These are phyloP conservation scores for Psidium friedrichsthalianum DNA, from an alignment of 345 rosid genomes.

Conservation along the genomic window DNA sequence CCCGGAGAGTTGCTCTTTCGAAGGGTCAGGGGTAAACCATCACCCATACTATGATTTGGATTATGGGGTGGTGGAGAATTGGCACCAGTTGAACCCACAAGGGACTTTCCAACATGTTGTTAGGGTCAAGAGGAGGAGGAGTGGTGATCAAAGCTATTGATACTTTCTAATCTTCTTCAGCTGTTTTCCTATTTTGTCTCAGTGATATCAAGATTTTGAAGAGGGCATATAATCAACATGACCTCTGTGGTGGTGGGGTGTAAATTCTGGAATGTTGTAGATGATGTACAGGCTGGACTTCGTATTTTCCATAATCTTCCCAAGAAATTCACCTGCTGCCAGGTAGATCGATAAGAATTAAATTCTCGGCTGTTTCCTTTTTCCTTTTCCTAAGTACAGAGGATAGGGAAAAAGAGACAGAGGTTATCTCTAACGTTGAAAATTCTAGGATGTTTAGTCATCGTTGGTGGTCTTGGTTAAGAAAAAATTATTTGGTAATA, in stretches of 20 bases:
- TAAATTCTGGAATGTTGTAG: background rate
- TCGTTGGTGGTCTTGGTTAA: background rate
- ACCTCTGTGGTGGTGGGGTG: background rate
- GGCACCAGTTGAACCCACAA: conserved; percentile 30
- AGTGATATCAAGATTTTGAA: background rate
- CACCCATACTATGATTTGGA: conserved; percentile 43
- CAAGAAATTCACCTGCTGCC: background rate
- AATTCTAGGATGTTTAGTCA: background rate
- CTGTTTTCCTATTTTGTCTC: background rate
- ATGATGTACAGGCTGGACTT: background rate
- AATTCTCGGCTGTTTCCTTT: background rate
- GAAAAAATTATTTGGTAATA: background rate
- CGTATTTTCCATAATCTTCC: background rate
- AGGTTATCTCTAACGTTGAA: background rate
- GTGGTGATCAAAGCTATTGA: conserved; percentile 1
- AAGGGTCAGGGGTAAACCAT: conserved; percentile 19
- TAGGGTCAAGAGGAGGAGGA: background rate
- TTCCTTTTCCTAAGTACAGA: background rate
- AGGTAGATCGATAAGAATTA: background rate
- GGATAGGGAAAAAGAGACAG: background rate
- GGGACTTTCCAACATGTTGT: conserved; percentile 17
- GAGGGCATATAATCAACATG: background rate
- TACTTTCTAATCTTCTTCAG: background rate
- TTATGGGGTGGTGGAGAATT: conserved; percentile 42
- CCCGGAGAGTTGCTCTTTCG: conserved; percentile 24